phyloP scores from a whole-genome alignment of 2,329 filamentous ascomycete genomes.

The Aspergillus sojae region DNA sequence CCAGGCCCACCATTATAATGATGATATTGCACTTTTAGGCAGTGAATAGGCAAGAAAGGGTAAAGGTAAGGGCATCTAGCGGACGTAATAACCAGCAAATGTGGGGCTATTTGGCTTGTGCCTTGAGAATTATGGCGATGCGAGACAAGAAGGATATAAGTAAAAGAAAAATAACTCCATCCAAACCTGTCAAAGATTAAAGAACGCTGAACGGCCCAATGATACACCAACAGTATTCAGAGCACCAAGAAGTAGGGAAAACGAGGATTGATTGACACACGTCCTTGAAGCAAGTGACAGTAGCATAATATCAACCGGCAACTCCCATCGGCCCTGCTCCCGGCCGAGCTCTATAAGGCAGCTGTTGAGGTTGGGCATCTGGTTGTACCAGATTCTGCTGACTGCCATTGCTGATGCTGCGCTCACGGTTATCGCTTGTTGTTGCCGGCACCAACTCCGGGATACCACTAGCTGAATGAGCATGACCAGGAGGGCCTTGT shows the following conservation, averaged over 20 bases:
- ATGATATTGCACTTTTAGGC: constrained; percentile 3
- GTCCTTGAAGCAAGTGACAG: constrained; percentile 15
- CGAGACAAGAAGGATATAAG: constrained; percentile 7
- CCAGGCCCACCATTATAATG: background rate
- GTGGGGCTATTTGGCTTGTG: constrained; percentile 17
- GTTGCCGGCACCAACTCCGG: constrained; percentile 31
- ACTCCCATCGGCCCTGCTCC: constrained; percentile 44
- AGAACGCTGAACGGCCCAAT: constrained; percentile 34
- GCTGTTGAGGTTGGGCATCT: constrained; percentile 36
- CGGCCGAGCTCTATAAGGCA: constrained; percentile 41
- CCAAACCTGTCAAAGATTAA: constrained; percentile 30
- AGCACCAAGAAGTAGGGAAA: constrained; percentile 14
- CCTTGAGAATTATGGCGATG: constrained; percentile 24
- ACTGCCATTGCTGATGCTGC: constrained; percentile 39
- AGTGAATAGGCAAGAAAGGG: constrained; percentile 1
- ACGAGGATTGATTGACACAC: constrained; percentile 11
- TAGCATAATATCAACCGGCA: constrained; percentile 31
- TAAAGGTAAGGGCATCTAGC: constrained; percentile 14
- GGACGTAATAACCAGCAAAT: constrained; percentile 20
- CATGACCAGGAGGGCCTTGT: constrained; percentile 45
- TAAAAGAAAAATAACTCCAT: constrained; percentile 30
- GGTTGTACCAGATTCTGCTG: constrained; percentile 29
- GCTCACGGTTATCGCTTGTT: constrained; percentile 34
- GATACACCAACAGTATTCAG: constrained; percentile 21
- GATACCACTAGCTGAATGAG: constrained; percentile 32